Base-by-base conservation (phyloP, 1,284 basidiomycete species). In the Sporisorium exsertum region DNA sequence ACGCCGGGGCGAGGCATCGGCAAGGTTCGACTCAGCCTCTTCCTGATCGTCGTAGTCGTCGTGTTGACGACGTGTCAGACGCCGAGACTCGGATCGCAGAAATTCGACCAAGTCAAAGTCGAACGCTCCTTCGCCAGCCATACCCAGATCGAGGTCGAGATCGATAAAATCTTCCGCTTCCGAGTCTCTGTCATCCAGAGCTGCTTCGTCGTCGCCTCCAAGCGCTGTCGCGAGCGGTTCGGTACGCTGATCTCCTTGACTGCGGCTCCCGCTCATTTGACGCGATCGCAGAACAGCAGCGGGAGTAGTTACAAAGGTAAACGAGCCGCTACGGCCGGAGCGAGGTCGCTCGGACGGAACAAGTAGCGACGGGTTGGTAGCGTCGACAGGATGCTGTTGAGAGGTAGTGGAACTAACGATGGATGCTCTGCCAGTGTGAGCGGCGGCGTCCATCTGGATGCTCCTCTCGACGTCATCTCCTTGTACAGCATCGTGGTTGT, bases 81-180 rank as follows among this genome's bases (percentile, higher is more conserved):
- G 63, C 45, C 62, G 50, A 4, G 61, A 64, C 13, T 70, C 67
- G 20, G 58, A 42, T n/a, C 50, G 71, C 46, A 74, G 42, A 46
- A 69, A 65, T 26, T 69, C 65, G 35, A 60, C 58, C 47, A 74
- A 47, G 15, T 74, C 66, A 47, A 74, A 74, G 33, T 74, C 72
- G 42, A 74, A 74, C 3, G 58, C 51, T 22, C 64, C 58, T n/a
- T 54, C 61, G 33, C 54, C 65, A 2, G 70, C 70, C 59, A 72
- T 66, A 27, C 64, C 70, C 5, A 72, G 52, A 49, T 67, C 63
- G 29, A 72, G 37, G 35, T 73, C 71, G n/a, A 73, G 61, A 26
- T 73, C 71, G 20, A 64, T 57, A 45, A 57, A 68, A 37, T 68
- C 71, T 64, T 64, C 71, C 1, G 57, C 60, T 20, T 68, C 64